Conservation (phyloP, 257 asterid genomes). For the Gardenia jasminoides region DNA sequence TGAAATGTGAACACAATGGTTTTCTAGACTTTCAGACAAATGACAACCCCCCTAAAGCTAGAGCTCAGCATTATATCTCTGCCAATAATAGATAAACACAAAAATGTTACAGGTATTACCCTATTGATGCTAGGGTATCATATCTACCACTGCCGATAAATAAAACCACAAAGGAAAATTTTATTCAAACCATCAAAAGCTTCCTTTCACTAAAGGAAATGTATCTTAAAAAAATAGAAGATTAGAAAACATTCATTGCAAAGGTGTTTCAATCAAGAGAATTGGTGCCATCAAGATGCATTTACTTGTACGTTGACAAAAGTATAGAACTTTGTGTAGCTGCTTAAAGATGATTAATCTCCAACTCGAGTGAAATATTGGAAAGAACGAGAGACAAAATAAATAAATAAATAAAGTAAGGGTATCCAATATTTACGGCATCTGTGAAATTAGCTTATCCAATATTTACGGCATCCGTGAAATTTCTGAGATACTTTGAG, state of each 20-base stretch:
- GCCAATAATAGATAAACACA: background rate
- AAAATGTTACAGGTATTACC: too few species aligned
- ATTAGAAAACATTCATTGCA: background rate
- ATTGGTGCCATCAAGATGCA: background rate
- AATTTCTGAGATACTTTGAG: background rate
- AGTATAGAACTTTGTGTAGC: background rate
- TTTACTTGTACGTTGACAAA: background rate
- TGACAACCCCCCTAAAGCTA: background rate
- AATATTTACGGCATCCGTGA: background rate
- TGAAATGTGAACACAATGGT: too few species aligned
- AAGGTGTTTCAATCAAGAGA: background rate
- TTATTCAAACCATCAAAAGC: background rate
- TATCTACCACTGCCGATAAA: background rate
- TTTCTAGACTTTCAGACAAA: too few species aligned
- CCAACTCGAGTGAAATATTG: background rate
- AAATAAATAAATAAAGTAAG: background rate
- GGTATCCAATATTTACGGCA: too few species aligned
- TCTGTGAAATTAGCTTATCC: background rate
- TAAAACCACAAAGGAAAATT: background rate
- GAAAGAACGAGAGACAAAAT: background rate
- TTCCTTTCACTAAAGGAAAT: background rate
- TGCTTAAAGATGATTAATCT: background rate
- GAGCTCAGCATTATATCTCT: background rate
- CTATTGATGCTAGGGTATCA: background rate
- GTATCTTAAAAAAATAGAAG: background rate